phyloP scores from a whole-genome alignment of 2,329 filamentous ascomycete genomes.

The Stemphylium lycopersici region DNA sequence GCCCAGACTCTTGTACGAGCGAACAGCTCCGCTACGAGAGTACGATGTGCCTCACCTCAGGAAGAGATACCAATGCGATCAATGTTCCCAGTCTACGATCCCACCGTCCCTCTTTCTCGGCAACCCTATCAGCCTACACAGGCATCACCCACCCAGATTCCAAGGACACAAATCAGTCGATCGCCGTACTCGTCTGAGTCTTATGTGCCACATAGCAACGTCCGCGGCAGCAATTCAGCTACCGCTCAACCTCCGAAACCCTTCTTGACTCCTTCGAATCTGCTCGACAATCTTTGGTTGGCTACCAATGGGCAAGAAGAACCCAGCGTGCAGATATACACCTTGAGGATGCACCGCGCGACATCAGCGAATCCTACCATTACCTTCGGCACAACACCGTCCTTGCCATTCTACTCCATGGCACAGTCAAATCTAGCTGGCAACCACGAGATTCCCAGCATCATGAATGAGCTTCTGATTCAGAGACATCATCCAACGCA shows the following conservation, averaged over 20 bases:
- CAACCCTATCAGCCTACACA: conserved; percentile 75
- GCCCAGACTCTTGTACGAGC: conserved; percentile 46
- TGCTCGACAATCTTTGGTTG: conserved; percentile 71
- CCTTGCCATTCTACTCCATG: conserved; percentile 72
- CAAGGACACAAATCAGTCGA: conserved; percentile 68
- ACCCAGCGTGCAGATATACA: conserved; percentile 45
- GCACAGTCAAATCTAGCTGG: conserved; percentile 59
- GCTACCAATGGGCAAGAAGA: conserved; percentile 70
- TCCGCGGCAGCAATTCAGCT: conserved; percentile 33
- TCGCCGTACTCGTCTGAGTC: conserved; percentile 65
- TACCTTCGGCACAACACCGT: conserved; percentile 71
- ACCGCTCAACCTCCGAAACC: conserved; percentile 35
- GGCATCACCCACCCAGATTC: conserved; percentile 67
- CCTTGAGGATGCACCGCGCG: conserved; percentile 53
- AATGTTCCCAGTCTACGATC: conserved; percentile 79
- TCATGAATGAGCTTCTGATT: conserved; percentile 49
- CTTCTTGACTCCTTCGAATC: conserved; percentile 60
- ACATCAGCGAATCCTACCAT: conserved; percentile 53
- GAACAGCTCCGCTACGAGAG: conserved; percentile 43
- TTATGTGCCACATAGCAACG: conserved; percentile 47
- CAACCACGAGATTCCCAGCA: conserved; percentile 60
- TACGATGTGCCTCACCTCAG: conserved; percentile 37
- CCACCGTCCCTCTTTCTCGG: conserved; percentile 66
- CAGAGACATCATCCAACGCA: conserved; percentile 49
- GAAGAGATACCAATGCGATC: conserved; percentile 62